phyloP scores from a whole-genome alignment of 2,329 filamentous ascomycete species.

The Fusarium keratoplasticum region DNA sequence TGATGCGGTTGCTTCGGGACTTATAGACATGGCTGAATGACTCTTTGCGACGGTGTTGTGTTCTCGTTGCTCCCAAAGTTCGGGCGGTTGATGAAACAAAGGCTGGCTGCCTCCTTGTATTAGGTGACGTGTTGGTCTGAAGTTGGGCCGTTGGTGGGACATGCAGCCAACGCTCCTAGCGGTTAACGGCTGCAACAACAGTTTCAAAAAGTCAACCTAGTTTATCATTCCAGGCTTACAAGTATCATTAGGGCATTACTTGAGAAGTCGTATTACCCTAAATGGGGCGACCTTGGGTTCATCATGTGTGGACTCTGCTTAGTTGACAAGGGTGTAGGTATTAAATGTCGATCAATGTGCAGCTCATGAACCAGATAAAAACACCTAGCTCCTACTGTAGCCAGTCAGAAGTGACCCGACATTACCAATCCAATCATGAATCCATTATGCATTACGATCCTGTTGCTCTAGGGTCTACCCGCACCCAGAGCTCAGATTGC shows the following conservation, averaged over 20 bases:
- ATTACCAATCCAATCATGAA: not conserved
- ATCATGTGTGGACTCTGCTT: not conserved
- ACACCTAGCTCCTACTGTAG: not conserved
- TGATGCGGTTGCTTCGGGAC: not conserved
- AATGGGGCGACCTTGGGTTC: not conserved
- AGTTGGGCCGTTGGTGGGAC: not conserved
- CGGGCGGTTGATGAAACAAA: not conserved
- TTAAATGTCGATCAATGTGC: not conserved
- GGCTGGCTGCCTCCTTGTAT: not conserved
- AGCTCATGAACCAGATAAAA: not conserved
- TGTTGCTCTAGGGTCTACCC: not conserved
- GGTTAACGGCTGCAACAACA: not conserved
- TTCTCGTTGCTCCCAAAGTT: not conserved
- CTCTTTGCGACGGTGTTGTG: not conserved
- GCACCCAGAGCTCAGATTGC: constrained; percentile 47
- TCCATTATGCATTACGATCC: not conserved
- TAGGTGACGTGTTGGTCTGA: not conserved
- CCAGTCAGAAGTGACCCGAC: not conserved
- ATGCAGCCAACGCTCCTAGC: not conserved
- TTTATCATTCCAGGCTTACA: not conserved
- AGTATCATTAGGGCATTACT: not conserved
- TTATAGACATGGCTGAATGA: not conserved
- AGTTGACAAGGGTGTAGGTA: not conserved
- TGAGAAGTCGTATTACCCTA: not conserved
- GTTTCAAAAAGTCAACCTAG: no score